Percentiles rank a stretch among this genome's conserved stretches.
These are phyloP conservation scores for Sporothrix humicola DNA, from an alignment of 2,329 filamentous ascomycete species.

Conservation along the genomic window DNA sequence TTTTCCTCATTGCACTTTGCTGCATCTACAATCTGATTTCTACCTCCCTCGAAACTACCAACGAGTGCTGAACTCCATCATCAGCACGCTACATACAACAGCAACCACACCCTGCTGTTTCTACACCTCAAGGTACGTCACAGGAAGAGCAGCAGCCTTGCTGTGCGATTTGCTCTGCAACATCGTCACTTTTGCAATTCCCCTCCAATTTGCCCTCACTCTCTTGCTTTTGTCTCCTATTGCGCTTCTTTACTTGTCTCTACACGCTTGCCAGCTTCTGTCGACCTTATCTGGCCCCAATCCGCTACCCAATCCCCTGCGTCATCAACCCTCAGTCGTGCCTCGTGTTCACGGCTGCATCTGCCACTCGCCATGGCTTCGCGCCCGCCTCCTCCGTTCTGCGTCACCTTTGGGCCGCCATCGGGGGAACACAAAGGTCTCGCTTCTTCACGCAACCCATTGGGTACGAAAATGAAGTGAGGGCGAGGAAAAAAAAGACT, in stretches of 20 bases:
- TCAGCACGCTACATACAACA: constrained; percentile 4
- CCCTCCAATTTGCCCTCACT: neutral
- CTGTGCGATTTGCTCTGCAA: neutral
- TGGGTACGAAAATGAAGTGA: neutral
- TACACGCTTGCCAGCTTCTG: neutral
- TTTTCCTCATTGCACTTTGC: constrained; percentile 12
- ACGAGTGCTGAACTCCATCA: constrained; percentile 11
- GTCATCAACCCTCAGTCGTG: neutral
- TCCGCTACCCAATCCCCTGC: neutral
- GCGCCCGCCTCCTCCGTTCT: neutral
- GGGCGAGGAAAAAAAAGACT: neutral
- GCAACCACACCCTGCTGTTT: neutral
- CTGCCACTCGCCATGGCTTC: constrained; percentile 24
- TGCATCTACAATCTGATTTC: constrained; percentile 17
- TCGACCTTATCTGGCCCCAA: neutral
- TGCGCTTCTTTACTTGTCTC: neutral
- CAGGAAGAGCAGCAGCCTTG: neutral
- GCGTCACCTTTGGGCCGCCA: constrained; percentile 8
- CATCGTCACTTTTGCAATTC: constrained; percentile 5
- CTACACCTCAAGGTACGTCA: constrained; percentile 21
- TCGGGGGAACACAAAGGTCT: neutral
- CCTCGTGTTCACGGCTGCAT: constrained; percentile 11
- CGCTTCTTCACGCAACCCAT: neutral
- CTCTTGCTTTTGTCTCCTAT: neutral
- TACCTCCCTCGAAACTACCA: neutral